A percentile compares a stretch with the other conserved stretches of the same genome.
Conservation (phyloP, 805 yeast genomes). For the Nakazawaea wyomingensis region DNA sequence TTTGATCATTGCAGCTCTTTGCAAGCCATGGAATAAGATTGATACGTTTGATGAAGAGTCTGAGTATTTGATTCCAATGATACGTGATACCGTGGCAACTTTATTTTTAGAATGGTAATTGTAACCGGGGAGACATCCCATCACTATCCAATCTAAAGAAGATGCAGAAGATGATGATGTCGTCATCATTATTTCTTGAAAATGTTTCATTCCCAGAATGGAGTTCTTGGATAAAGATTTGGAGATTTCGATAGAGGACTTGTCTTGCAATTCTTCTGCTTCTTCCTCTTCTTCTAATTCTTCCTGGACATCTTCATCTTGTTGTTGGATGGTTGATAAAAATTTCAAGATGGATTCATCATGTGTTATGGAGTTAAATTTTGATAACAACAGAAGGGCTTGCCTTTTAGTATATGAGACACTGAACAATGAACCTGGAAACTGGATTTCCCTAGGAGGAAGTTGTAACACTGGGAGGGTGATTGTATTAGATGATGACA, state of each 20-base stretch:
- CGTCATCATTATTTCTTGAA: not conserved
- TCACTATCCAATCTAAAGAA: conserved; percentile 10
- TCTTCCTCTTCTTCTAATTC: too few species aligned
- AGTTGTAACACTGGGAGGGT: conserved; percentile 26
- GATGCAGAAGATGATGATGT: not conserved
- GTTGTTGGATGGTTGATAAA: not conserved
- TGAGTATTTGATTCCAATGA: conserved; percentile 42
- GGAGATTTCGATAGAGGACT: too few species aligned
- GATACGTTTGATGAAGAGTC: conserved; percentile 37
- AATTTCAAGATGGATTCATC: not conserved
- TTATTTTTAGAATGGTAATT: conserved; percentile 3
- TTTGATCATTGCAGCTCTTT: conserved; percentile 30
- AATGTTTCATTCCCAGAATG: not conserved
- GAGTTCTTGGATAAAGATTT: not conserved
- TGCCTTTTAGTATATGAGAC: conserved; percentile 29
- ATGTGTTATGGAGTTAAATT: not conserved
- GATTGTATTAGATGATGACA: too few species aligned
- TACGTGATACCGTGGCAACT: conserved; percentile 38
- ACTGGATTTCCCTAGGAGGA: conserved; percentile 28
- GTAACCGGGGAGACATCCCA: conserved; percentile 25
- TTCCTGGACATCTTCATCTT: not conserved
- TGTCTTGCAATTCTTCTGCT: too few species aligned
- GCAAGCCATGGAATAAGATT: conserved; percentile 44
- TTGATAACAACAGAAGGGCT: conserved; percentile 17
- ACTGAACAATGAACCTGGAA: conserved; percentile 24